Evolutionary conservation across 805 yeast species (phyloP).

Genomic region (Saturnispora besseyi): DNA sequence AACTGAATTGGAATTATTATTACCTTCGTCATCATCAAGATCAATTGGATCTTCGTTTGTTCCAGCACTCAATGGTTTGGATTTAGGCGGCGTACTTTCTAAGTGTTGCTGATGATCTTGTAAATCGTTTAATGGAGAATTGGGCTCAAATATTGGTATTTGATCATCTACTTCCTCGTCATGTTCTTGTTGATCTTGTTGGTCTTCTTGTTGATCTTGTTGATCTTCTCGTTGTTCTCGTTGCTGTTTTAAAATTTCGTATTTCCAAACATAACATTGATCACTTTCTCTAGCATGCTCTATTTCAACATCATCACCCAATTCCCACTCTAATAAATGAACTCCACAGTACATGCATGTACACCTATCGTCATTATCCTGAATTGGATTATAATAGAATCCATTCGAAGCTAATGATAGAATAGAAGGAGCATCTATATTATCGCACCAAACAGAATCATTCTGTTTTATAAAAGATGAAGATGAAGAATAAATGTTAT

Average conservation of each 20-base stretch:
- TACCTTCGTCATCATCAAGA: not conserved
- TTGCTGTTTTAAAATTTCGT: not conserved
- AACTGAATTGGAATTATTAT: not conserved
- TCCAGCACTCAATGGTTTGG: not conserved
- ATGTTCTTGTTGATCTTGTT: not conserved
- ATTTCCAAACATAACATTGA: slow-evolving; percentile 24
- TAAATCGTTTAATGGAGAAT: not conserved
- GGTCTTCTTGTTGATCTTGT: not conserved
- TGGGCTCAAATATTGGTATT: not conserved
- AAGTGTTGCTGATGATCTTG: not conserved
- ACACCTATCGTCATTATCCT: slow-evolving; percentile 42
- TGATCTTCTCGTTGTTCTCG: not conserved
- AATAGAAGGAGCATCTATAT: slow-evolving; percentile 32
- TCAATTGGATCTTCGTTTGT: slow-evolving; percentile 6
- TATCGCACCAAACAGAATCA: slow-evolving; percentile 6
- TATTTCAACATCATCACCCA: slow-evolving; percentile 38
- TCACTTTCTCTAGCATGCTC: slow-evolving; percentile 45
- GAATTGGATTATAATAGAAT: slow-evolving; percentile 39
- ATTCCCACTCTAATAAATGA: slow-evolving; percentile 65
- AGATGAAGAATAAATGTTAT: not conserved
- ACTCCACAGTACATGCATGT: slow-evolving; percentile 58
- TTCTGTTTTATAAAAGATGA: not conserved
- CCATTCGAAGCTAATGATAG: slow-evolving; percentile 50
- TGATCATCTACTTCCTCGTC: not conserved
- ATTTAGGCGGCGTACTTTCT: not conserved